These are phyloP conservation scores for Dryadomyces quercus-mongolicae DNA, from an alignment of 2,329 filamentous ascomycete genomes.

Conservation along the genomic window DNA sequence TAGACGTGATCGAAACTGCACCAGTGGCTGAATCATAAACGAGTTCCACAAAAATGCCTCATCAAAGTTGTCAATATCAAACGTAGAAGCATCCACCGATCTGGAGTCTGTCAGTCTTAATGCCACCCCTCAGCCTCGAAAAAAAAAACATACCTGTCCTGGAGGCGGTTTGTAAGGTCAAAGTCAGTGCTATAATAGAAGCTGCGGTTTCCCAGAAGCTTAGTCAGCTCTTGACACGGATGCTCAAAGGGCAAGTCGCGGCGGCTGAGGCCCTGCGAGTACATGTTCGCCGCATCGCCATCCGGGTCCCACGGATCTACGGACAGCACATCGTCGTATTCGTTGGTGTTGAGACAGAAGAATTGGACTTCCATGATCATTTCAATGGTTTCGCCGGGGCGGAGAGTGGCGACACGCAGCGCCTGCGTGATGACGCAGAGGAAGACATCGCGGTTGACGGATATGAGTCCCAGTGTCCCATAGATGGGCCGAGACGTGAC, in stretches of 20 bases:
- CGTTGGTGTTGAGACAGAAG: slow-evolving; percentile 76
- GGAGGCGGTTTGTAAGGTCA: slow-evolving; percentile 83
- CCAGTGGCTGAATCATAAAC: slow-evolving; percentile 90
- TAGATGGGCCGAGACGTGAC: slow-evolving; percentile 64
- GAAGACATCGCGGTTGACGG: slow-evolving; percentile 75
- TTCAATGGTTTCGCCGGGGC: slow-evolving; percentile 81
- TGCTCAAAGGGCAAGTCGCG: slow-evolving; percentile 67
- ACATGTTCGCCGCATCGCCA: slow-evolving; percentile 33
- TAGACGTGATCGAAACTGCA: slow-evolving; percentile 77
- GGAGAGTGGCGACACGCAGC: slow-evolving; percentile 64
- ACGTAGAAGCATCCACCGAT: slow-evolving; percentile 61
- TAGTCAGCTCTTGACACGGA: slow-evolving; percentile 81
- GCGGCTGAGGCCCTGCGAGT: slow-evolving; percentile 43
- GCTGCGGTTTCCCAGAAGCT: slow-evolving; percentile 81
- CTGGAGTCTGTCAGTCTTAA: slow-evolving; percentile 26
- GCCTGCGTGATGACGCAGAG: slow-evolving; percentile 78
- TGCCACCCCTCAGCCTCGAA: no score
- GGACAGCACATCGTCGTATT: slow-evolving; percentile 68
- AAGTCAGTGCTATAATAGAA: slow-evolving; percentile 99
- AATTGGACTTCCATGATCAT: slow-evolving; percentile 82
- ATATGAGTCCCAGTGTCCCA: slow-evolving; percentile 80
- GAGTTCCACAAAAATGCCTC: slow-evolving; percentile 95
- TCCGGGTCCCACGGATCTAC: slow-evolving; percentile 41
- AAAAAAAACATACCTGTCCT: slow-evolving; percentile 52
- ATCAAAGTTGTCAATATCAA: slow-evolving; percentile 88